Evolutionary conservation across 345 rosid species (phyloP).

Genomic region (Laguncularia racemosa): DNA sequence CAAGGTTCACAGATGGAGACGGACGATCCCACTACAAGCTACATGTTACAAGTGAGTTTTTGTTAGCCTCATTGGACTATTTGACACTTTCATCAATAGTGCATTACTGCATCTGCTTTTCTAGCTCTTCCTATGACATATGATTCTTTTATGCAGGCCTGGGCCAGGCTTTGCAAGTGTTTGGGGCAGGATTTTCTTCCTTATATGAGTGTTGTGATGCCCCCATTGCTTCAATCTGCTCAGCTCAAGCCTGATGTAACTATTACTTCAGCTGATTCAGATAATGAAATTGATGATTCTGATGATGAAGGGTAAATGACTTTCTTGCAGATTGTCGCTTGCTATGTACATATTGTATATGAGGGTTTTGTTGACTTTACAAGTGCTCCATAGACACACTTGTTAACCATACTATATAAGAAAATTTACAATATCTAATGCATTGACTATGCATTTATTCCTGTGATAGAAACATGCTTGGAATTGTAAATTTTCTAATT

Average conservation of each 20-base stretch:
- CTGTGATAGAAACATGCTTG: too few species aligned
- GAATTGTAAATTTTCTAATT: too few species aligned
- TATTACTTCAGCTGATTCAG: slow-evolving; percentile 95
- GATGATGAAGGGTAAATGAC: slow-evolving; percentile 86
- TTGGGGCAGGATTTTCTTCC: slow-evolving; percentile 98
- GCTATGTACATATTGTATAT: too few species aligned
- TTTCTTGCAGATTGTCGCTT: background rate
- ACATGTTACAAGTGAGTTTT: slow-evolving; percentile 83
- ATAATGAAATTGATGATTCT: slow-evolving; percentile 81
- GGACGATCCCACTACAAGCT: slow-evolving; percentile 97
- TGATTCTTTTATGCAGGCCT: slow-evolving; percentile 47
- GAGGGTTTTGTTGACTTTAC: too few species aligned
- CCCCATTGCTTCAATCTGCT: slow-evolving; percentile 95
- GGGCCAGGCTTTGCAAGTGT: slow-evolving; percentile 99
- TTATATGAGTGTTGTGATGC: slow-evolving; percentile 97
- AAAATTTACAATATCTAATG: too few species aligned
- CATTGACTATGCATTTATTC: too few species aligned
- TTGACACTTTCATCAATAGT: background rate
- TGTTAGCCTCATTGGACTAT: background rate
- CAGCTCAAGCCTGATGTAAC: slow-evolving; percentile 99
- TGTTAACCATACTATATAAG: too few species aligned
- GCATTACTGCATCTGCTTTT: background rate
- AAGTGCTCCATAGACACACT: too few species aligned
- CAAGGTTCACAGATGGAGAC: slow-evolving; percentile 98
- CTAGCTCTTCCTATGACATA: slow-evolving; percentile 4